A percentile compares a stretch with the other conserved stretches of the same genome.
phyloP scores from a whole-genome alignment of 2,329 filamentous ascomycete genomes.

The Hypomyces perniciosus region DNA sequence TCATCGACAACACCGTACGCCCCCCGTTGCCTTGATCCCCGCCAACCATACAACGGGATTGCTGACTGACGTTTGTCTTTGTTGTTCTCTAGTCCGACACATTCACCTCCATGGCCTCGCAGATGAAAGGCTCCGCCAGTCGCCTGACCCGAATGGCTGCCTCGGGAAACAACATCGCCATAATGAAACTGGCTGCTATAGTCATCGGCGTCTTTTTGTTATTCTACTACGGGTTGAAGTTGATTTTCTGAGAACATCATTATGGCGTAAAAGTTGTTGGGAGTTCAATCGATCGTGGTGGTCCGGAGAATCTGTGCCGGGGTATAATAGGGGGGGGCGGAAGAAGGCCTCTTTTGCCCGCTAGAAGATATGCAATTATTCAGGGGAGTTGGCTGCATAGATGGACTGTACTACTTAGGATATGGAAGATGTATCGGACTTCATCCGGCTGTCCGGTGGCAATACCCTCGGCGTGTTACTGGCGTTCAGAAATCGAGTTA shows the following conservation, averaged over 20 bases:
- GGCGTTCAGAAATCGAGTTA: constrained; percentile 3
- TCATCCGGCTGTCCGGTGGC: neutral
- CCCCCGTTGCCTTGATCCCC: neutral
- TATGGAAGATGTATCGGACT: neutral
- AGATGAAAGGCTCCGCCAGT: constrained; percentile 75
- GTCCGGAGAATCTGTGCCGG: neutral
- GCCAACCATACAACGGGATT: neutral
- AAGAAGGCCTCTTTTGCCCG: too few relatives aligned
- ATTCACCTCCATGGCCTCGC: constrained; percentile 79
- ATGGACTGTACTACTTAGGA: neutral
- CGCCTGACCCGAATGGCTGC: constrained; percentile 86
- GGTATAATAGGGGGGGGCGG: neutral
- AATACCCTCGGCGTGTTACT: constrained; percentile 15
- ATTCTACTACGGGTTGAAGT: constrained; percentile 65
- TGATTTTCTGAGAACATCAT: constrained; percentile 47
- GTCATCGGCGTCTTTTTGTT: constrained; percentile 66
- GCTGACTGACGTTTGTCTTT: neutral
- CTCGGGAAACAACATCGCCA: constrained; percentile 82
- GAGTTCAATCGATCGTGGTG: too few relatives aligned
- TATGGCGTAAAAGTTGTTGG: too few relatives aligned
- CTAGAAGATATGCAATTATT: too few relatives aligned
- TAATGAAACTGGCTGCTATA: constrained; percentile 83
- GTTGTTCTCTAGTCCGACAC: constrained; percentile 65
- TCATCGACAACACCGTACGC: constrained; percentile 80
- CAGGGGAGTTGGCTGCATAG: neutral